phyloP scores from a whole-genome alignment of 1,139 yeast species.

The Waltiozyma sp. region DNA sequence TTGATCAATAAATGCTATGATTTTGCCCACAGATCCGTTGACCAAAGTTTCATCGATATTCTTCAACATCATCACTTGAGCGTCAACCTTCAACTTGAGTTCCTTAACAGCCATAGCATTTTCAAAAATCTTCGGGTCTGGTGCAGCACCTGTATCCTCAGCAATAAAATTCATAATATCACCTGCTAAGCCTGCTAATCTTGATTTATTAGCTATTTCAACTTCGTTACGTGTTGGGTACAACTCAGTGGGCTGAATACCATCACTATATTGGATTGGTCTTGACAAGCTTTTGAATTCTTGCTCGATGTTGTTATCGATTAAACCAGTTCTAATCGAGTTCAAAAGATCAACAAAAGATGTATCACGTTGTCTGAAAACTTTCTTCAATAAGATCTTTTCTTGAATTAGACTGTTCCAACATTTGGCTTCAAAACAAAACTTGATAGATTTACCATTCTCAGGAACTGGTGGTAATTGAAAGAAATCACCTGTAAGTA shows the following conservation, averaged over 20 bases:
- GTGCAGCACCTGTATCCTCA: conserved; percentile 28
- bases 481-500: conserved; percentile 75
- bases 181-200: conserved; percentile 39
- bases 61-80: conserved; percentile 94
- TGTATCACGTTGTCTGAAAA: conserved; percentile 61
- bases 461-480: conserved; percentile 72
- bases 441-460: conserved; percentile 26
- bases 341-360: conserved; percentile 66
- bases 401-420: conserved; percentile 47
- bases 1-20: conserved; percentile 29
- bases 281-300: conserved; percentile 42
- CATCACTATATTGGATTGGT: conserved; percentile 51
- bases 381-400: conserved; percentile 49
- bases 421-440: conserved; percentile 46
- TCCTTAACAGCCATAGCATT: conserved; percentile 58
- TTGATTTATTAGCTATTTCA: conserved; percentile 47
- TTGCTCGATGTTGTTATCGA: conserved; percentile 33
- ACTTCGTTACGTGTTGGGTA: conserved; percentile 73
- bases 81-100: conserved; percentile 63
- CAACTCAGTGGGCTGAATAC: conserved; percentile 71
- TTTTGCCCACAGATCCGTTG: conserved; percentile 84
- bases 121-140: conserved; percentile 27
- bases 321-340: conserved; percentile 55
- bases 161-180: conserved; percentile 31
- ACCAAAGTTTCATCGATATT: conserved; percentile 79